Conservation (phyloP, 805 yeast species). For the Kodamaea kaohsiungensis region DNA sequence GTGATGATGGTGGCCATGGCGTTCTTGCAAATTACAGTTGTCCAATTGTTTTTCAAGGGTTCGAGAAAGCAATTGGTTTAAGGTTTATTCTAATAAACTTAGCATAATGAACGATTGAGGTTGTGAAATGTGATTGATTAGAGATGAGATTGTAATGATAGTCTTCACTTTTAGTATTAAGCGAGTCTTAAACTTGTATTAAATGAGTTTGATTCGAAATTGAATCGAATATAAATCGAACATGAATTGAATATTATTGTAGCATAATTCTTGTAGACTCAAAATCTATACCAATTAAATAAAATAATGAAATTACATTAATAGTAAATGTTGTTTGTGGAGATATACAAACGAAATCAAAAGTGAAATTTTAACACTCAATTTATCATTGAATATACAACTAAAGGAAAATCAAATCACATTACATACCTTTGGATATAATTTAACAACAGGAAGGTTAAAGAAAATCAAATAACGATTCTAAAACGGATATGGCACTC, state of each 20-base stretch:
- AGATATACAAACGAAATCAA: too few relatives aligned
- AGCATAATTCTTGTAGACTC: too few relatives aligned
- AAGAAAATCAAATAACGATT: too few relatives aligned
- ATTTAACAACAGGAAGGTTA: too few relatives aligned
- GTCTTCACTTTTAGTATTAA: not conserved
- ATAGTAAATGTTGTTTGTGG: too few relatives aligned
- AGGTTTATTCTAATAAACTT: not conserved
- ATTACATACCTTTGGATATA: too few relatives aligned
- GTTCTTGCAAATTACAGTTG: conserved; percentile 62
- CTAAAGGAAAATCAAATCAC: not conserved
- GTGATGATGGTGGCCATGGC: conserved; percentile 76
- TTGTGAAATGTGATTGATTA: not conserved
- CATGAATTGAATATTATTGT: too few relatives aligned
- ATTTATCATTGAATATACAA: not conserved
- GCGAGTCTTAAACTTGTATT: not conserved
- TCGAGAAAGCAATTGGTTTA: conserved; percentile 63
- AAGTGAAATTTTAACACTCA: too few relatives aligned
- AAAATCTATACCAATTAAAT: too few relatives aligned
- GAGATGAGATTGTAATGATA: not conserved
- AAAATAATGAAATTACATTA: too few relatives aligned
- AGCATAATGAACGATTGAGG: not conserved
- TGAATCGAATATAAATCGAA: too few relatives aligned
- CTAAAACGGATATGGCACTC: not conserved
- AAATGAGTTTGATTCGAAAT: too few relatives aligned
- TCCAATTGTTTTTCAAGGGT: conserved; percentile 71